Conservation (phyloP, 495 filamentous ascomycete species). For the Neurospora sp. region DNA sequence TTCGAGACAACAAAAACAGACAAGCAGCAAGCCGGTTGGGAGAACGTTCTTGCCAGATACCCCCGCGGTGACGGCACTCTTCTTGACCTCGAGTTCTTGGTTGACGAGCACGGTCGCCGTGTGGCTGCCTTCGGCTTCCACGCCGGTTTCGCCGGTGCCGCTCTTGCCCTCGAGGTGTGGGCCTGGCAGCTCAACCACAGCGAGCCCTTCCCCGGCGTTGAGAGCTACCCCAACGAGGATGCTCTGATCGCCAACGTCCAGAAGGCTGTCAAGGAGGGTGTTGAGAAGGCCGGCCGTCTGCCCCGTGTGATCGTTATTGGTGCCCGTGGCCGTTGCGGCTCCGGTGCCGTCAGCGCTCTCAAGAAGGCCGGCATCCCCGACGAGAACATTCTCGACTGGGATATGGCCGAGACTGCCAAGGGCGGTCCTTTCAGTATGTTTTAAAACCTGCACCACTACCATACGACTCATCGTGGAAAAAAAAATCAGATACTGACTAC, state of each 20-base stretch:
- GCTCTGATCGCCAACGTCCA: conserved; percentile 66
- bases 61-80: conserved; percentile 73
- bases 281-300: conserved; percentile 49
- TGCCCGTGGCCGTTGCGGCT: conserved; percentile 75
- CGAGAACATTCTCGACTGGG: conserved; percentile 77
- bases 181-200: conserved; percentile 73
- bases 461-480: not conserved
- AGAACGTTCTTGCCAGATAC: conserved; percentile 70
- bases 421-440: conserved; percentile 64
- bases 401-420: conserved; percentile 77
- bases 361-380: conserved; percentile 64
- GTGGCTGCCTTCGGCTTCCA: conserved; percentile 68
- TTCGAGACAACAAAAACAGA: conserved; percentile 40
- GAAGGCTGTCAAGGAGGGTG: conserved; percentile 56
- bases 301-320: conserved; percentile 54
- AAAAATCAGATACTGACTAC: not conserved
- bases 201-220: conserved; percentile 55
- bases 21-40: conserved; percentile 84
- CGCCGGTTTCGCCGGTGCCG: conserved; percentile 73
- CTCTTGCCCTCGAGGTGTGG: conserved; percentile 78
- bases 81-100: conserved; percentile 87
- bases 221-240: conserved; percentile 66
- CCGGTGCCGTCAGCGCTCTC: conserved; percentile 73
- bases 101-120: conserved; percentile 64
- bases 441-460: not conserved